Evolutionary conservation across 2,329 filamentous ascomycete species (phyloP).

Genomic region (Sporothrix pseudoabietina): DNA sequence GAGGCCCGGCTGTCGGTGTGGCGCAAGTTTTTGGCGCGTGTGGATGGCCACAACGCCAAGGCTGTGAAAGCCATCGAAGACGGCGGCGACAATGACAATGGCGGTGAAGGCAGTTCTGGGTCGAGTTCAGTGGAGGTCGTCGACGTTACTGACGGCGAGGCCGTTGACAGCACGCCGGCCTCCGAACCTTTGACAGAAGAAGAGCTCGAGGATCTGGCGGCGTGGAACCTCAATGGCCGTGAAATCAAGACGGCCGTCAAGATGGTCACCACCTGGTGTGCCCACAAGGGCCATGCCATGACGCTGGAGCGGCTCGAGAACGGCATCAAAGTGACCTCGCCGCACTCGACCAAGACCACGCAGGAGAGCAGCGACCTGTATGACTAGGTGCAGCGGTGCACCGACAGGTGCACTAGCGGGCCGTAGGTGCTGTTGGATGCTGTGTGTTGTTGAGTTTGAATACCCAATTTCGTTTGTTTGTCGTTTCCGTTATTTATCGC

Average conservation of each 20-base stretch:
- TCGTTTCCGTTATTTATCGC: background rate
- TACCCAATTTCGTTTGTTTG: constrained; percentile 3
- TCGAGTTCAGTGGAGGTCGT: background rate
- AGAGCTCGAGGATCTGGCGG: constrained; percentile 45
- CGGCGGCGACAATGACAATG: background rate
- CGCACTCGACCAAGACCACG: constrained; percentile 44
- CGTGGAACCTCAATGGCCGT: constrained; percentile 49
- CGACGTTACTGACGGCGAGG: background rate
- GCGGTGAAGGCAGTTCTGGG: background rate
- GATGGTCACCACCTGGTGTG: constrained; percentile 51
- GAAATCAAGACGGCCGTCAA: constrained; percentile 54
- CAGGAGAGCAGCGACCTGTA: constrained; percentile 27
- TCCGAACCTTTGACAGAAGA: constrained; percentile 38
- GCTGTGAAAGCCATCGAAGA: background rate
- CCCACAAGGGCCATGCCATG: constrained; percentile 48
- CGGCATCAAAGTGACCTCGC: constrained; percentile 51
- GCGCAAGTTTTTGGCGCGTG: constrained; percentile 50
- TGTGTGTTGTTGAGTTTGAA: background rate
- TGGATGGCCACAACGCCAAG: constrained; percentile 35
- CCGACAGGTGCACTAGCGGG: too few species aligned
- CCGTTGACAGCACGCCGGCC: background rate
- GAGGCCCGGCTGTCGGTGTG: constrained; percentile 48
- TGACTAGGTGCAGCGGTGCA: constrained; percentile 15
- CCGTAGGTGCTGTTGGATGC: background rate
- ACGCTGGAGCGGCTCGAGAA: constrained; percentile 48